Conservation (phyloP, 345 rosid genomes). For the Alliaria petiolata region DNA sequence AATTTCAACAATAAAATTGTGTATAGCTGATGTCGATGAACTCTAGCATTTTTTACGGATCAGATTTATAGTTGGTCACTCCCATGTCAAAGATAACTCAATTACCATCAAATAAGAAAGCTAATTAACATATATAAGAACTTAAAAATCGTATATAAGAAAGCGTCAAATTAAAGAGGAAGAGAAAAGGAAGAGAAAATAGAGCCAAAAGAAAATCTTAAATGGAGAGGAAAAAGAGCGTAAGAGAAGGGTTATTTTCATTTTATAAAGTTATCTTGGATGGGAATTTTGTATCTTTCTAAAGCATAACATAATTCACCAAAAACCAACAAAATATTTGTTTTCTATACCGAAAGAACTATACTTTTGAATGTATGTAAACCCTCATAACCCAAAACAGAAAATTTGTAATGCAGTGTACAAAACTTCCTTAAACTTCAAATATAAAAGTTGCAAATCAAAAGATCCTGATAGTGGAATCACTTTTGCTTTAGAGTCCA, state of each 20-base stretch:
- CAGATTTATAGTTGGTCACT: not conserved
- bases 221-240: not conserved
- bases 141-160: not conserved
- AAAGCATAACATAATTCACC: not conserved
- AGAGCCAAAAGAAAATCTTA: not conserved
- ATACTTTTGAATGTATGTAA: not conserved
- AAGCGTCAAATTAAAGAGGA: not conserved
- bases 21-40: not conserved
- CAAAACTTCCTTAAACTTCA: slow-evolving; percentile 4
- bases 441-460: too few relatives aligned
- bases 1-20: not conserved
- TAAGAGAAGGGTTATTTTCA: not conserved
- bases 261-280: not conserved
- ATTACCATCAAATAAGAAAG: too few relatives aligned
- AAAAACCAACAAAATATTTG: not conserved
- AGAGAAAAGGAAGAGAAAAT: not conserved
- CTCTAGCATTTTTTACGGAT: not conserved
- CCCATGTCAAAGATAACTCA: not conserved
- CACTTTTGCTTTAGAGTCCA: slow-evolving; percentile 6
- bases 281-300: not conserved
- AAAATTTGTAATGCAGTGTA: not conserved
- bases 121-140: too few relatives aligned
- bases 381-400: slow-evolving; percentile 10
- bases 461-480: slow-evolving; percentile 10
- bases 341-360: not conserved